Base-by-base conservation (phyloP, 169 alveolate species). In the Babesia divergens region DNA sequence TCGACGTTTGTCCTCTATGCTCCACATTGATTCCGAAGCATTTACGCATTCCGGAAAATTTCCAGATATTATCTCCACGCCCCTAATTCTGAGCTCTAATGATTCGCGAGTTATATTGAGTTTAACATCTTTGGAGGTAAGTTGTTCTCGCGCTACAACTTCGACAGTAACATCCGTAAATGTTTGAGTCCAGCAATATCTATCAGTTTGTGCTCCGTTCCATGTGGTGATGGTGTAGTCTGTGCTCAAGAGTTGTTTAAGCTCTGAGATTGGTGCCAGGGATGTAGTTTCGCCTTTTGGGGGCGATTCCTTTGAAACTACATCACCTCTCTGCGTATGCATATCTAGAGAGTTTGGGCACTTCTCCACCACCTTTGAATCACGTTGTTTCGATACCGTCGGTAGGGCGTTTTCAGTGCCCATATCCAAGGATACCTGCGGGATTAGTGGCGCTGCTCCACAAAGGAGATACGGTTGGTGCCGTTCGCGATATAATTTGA, bases 181-280 rank as follows among this genome's bases (percentile, higher is more conserved):
- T 13, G 89, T 64, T 74, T 88, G 93, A 6, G 87, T 55, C 93
- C 93, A 88, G 77, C 81, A 69, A 46, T 88, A 88, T 46, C 60
- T 59, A 18, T 81, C 70, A 3, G 91, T 88, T 44, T 47, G 42
- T 16, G 88, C 93, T 0, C 93, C 93, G 43, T 88, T 88, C 91
- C 91, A 87, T 22, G 75, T 22, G 16, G 64, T 47, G 4, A 69
- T 29, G 34, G 88, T 80, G 26, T 49, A 80, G n/a, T 59, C 47
- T 4, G 34, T 35, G 49, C 65, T 7, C 13, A 53, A 6, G 32
- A 31, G 18, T 67, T 49, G 65, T n/a, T 2, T 9, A 2, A 35
- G 34, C 49, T 8, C n/a, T 32, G 22, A n/a, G n/a, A n/a, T n/a
- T n/a, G n/a, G n/a, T n/a, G n/a, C n/a, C n/a, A n/a, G n/a, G n/a